Conservation (phyloP, 2,329 filamentous ascomycete genomes). For the Cordyceps cicadae region DNA sequence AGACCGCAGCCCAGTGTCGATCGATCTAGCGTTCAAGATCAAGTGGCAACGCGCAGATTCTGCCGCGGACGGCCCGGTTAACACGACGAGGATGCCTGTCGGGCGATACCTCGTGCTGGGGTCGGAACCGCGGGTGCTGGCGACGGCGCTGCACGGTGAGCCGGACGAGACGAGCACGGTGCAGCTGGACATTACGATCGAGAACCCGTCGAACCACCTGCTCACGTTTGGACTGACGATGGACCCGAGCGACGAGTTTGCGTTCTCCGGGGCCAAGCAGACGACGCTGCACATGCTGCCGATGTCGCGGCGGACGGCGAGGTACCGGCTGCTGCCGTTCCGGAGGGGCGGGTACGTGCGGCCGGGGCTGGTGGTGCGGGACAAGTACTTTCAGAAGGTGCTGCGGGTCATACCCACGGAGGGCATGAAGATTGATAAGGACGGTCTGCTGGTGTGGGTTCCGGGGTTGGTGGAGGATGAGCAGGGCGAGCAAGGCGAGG, state of each 20-base stretch:
- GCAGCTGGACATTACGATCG: slow-evolving; percentile 57
- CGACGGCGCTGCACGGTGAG: slow-evolving; percentile 40
- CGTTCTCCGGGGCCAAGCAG: slow-evolving; percentile 82
- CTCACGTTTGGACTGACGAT: slow-evolving; percentile 86
- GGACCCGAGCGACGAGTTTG: slow-evolving; percentile 88
- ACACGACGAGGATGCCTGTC: slow-evolving; percentile 63
- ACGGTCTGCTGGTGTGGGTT: slow-evolving; percentile 57
- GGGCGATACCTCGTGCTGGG: slow-evolving; percentile 74
- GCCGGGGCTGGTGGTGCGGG: slow-evolving; percentile 68
- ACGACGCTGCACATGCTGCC: slow-evolving; percentile 75
- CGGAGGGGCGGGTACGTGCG: slow-evolving; percentile 58
- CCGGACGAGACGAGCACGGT: slow-evolving; percentile 29
- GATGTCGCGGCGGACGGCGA: slow-evolving; percentile 63
- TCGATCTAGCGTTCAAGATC: slow-evolving; percentile 69
- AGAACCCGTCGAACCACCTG: slow-evolving; percentile 92
- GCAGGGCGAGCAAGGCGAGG: slow-evolving; percentile 17
- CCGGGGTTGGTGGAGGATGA: slow-evolving; percentile 26
- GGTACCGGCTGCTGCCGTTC: slow-evolving; percentile 66
- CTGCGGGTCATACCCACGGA: slow-evolving; percentile 72
- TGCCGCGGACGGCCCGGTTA: slow-evolving; percentile 29
- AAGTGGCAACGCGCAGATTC: slow-evolving; percentile 59
- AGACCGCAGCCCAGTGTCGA: slow-evolving; percentile 64
- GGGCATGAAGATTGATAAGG: slow-evolving; percentile 58
- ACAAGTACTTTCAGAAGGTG: slow-evolving; percentile 90
- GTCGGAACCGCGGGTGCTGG: slow-evolving; percentile 78